phyloP scores from a whole-genome alignment of 2,329 filamentous ascomycete genomes.

The Fusarium nelsonii region DNA sequence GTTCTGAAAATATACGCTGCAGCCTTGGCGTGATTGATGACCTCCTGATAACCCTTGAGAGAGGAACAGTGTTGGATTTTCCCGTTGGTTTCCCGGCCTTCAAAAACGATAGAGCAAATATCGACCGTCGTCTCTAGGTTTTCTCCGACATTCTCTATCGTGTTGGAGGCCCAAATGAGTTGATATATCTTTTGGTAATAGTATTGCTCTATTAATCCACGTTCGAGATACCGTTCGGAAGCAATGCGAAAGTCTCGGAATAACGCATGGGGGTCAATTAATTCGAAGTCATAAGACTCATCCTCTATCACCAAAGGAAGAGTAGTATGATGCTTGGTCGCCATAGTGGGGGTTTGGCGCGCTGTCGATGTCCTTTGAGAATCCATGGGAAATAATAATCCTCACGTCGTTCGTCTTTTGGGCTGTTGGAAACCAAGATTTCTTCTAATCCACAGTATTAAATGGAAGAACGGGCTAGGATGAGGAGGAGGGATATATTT shows the following conservation, averaged over 20 bases:
- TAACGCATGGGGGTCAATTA: background rate
- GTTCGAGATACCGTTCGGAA: background rate
- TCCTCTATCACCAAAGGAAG: background rate
- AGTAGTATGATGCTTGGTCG: background rate
- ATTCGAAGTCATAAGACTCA: background rate
- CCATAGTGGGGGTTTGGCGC: background rate
- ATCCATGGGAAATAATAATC: no score
- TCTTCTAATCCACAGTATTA: no score
- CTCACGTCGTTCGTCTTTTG: no score
- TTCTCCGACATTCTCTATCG: background rate
- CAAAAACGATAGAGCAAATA: background rate
- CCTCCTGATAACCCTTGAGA: slow-evolving; percentile 6
- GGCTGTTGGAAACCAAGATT: no score
- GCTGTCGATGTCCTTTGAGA: no score
- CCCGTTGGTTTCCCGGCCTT: background rate
- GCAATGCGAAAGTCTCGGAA: background rate
- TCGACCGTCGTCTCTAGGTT: background rate
- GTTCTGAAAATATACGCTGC: slow-evolving; percentile 31
- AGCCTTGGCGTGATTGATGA: slow-evolving; percentile 34
- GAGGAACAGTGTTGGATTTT: background rate
- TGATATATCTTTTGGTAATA: background rate
- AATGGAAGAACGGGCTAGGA: no score
- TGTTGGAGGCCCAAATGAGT: background rate
- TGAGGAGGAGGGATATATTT: no score
- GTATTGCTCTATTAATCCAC: background rate